phyloP scores from a whole-genome alignment of 2,329 filamentous ascomycete species.

The Exophiala oligosperma region DNA sequence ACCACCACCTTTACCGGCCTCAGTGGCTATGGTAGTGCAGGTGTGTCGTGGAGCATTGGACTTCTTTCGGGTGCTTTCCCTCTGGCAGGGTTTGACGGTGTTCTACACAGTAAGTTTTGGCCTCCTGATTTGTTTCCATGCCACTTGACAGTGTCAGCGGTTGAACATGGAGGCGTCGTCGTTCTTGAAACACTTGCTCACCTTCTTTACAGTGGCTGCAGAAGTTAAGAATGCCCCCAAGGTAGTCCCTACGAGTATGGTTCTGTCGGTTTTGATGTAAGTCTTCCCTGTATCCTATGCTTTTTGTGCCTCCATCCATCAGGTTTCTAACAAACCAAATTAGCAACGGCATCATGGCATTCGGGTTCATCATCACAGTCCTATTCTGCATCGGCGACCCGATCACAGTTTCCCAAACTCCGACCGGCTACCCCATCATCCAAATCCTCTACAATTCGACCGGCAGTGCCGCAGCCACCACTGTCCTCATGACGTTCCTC shows the following conservation, averaged over 20 bases:
- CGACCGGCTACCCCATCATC: slow-evolving; percentile 45
- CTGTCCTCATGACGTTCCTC: slow-evolving; percentile 47
- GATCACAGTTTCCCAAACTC: slow-evolving; percentile 33
- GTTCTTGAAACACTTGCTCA: not conserved
- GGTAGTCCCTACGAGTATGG: slow-evolving; percentile 37
- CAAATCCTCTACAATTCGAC: slow-evolving; percentile 49
- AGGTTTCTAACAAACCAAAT: not conserved
- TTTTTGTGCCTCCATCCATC: no score
- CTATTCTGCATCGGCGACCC: slow-evolving; percentile 30
- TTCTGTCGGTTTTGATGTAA: slow-evolving; percentile 35
- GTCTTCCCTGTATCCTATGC: not conserved
- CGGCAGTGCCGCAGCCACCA: slow-evolving; percentile 41
- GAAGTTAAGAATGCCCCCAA: slow-evolving; percentile 43
- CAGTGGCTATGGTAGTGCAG: slow-evolving; percentile 35
- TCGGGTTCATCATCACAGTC: slow-evolving; percentile 28
- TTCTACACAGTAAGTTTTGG: slow-evolving; percentile 39
- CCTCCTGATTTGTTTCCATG: not conserved
- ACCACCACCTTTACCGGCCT: slow-evolving; percentile 44
- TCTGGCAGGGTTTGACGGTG: slow-evolving; percentile 45
- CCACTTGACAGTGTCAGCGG: no score
- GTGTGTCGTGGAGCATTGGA: slow-evolving; percentile 39
- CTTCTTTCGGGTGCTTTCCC: slow-evolving; percentile 32
- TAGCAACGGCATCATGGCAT: slow-evolving; percentile 31
- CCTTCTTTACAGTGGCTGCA: slow-evolving; percentile 38
- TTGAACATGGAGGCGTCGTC: not conserved